These are phyloP conservation scores for Penicillium daleae DNA, from an alignment of 495 filamentous ascomycete genomes.

Conservation along the genomic window DNA sequence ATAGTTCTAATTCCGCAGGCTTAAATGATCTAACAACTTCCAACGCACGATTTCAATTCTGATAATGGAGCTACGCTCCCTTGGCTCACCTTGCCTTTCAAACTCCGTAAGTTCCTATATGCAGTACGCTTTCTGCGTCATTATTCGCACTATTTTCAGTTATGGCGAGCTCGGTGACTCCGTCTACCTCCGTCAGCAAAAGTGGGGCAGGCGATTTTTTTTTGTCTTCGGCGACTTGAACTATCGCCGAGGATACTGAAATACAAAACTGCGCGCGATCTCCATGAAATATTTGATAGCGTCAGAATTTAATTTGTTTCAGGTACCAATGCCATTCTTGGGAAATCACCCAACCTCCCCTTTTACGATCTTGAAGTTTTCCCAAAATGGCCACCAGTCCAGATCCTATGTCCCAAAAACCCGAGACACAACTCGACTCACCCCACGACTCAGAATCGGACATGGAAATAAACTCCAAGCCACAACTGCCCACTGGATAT, in stretches of 20 bases:
- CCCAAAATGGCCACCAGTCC: slow-evolving; percentile 15
- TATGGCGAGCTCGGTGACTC: slow-evolving; percentile 1
- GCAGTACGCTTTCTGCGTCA: neutral
- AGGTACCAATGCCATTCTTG: neutral
- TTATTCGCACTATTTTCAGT: neutral
- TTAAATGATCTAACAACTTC: too few relatives aligned
- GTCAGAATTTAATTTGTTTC: neutral
- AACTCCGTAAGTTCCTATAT: neutral
- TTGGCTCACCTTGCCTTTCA: too few relatives aligned
- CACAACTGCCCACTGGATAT: slow-evolving; percentile 27
- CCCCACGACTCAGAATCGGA: slow-evolving; percentile 27
- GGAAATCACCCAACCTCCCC: neutral
- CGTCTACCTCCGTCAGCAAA: too few relatives aligned
- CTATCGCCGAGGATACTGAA: neutral
- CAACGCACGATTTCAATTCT: too few relatives aligned
- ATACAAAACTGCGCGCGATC: neutral
- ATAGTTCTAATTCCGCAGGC: too few relatives aligned
- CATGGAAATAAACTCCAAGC: slow-evolving; percentile 15
- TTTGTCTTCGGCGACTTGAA: neutral
- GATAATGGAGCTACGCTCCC: too few relatives aligned
- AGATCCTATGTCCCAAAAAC: slow-evolving; percentile 33
- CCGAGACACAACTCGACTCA: slow-evolving; percentile 20
- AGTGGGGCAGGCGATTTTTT: neutral
- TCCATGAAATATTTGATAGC: neutral
- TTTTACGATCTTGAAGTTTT: neutral